phyloP scores from a whole-genome alignment of 345 rosid species.

The Streptanthus diversifolius region DNA sequence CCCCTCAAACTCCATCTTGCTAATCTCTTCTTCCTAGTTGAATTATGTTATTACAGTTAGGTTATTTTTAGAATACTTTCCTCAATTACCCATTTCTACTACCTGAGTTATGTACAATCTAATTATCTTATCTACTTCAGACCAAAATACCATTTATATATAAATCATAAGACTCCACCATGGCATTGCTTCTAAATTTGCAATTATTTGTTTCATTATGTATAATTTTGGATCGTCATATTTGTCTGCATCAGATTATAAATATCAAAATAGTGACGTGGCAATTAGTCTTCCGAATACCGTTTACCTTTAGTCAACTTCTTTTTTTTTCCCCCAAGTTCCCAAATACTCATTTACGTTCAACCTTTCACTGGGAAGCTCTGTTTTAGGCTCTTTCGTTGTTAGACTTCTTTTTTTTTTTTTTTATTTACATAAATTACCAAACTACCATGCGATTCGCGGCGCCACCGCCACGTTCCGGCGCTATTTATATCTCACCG shows the following conservation, averaged over 20 bases:
- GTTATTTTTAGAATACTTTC: neutral
- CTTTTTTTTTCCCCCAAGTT: neutral
- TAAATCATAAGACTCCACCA: neutral
- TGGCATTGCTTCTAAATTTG: neutral
- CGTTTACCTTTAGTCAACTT: constrained; percentile 36
- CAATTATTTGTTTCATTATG: neutral
- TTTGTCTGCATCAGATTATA: neutral
- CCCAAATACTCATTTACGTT: constrained; percentile 25
- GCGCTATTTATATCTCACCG: constrained; percentile 12
- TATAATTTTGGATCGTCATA: neutral
- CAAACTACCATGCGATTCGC: constrained; percentile 29
- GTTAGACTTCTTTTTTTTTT: neutral
- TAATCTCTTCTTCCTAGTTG: neutral
- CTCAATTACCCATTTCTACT: neutral
- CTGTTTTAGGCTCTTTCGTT: constrained; percentile 21
- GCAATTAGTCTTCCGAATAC: constrained; percentile 15
- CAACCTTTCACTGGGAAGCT: constrained; percentile 16
- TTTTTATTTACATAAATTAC: neutral
- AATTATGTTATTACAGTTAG: neutral
- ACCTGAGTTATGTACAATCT: neutral
- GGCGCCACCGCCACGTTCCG: constrained; percentile 22
- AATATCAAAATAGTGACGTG: constrained; percentile 16
- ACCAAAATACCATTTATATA: neutral
- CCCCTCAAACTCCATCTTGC: constrained; percentile 1
- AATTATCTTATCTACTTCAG: neutral